Conservation (phyloP, 2,329 filamentous ascomycete species). For the Colletotrichum tanaceti region DNA sequence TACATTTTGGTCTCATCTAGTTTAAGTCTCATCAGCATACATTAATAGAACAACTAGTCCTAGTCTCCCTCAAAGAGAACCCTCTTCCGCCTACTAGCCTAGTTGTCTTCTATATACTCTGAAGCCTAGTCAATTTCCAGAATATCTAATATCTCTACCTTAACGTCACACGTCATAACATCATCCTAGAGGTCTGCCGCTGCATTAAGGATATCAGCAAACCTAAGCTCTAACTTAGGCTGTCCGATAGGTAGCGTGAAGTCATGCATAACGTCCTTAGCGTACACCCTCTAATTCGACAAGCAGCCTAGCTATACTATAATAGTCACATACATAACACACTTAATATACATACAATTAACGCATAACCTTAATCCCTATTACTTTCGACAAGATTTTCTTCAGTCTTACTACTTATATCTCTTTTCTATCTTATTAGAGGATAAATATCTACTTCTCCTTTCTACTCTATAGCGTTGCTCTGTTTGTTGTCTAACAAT, state of each 20-base stretch:
- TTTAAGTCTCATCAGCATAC: conserved; percentile 36
- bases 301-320: no score
- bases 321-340: no score
- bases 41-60: conserved; percentile 12
- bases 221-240: conserved; percentile 58
- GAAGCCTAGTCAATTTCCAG: conserved; percentile 73
- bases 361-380: no score
- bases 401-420: no score
- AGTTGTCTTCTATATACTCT: conserved; percentile 64
- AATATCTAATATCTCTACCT: conserved; percentile 72
- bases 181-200: conserved; percentile 65
- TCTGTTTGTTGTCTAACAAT: no score
- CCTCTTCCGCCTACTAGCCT: conserved; percentile 61
- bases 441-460: no score
- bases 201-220: conserved; percentile 62
- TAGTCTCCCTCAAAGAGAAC: conserved; percentile 61
- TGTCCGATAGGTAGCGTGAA: conserved; percentile 45
- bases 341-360: no score
- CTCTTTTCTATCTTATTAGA: no score
- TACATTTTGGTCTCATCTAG: conserved; percentile 46
- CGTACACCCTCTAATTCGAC: no score
- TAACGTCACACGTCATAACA: conserved; percentile 64
- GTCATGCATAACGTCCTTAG: conserved; percentile 42
- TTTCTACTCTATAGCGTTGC: no score
- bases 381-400: no score